Evolutionary conservation across 257 asterid species (phyloP), one percentile per base, ranked within the genome.

Genomic region (Thymus quinquecostatus): DNA sequence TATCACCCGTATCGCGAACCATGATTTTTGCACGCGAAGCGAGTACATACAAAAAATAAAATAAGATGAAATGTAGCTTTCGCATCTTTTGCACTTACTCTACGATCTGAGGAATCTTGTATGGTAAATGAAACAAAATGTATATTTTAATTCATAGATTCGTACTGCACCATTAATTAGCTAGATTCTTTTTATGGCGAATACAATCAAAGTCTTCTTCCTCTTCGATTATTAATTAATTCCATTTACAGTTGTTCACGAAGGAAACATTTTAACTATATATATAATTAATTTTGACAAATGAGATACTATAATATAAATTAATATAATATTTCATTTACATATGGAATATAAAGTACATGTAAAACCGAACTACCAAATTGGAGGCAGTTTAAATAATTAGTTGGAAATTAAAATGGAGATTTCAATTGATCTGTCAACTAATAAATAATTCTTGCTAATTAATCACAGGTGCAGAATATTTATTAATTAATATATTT

Each of bases 141-240:
- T 38, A 21, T 21, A 21, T 21, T 21, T 21, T 21, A 21, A 21
- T 21, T 21, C 21, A 0, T 21, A 21, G 21, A 49, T 13, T 49
- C 55, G 8, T 7, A n/a, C 2, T 49, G 28, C 55, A 49, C 13
- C 51, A 38, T 38, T 38, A 10, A 56, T 54, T n/a, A 54, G 60
- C 47, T 65, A 54, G 60, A 65, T 65, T 65, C 40, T 48, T 29
- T 47, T 65, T 6, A 12, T 11, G 54, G 34, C 44, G 54, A 45
- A 28, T 34, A 28, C 41, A 58, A 29, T 10, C 7, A 65, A 45
- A 64, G 58, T 65, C 69, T 50, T 59, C 64, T 59, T 32, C 2
- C 21, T 59, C 45, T 59, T 59, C 10, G 2, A 44, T 44, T 43
- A 59, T 64, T 56, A 56, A 8, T 27, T 27, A 54, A 54, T 28